phyloP scores from a whole-genome alignment of 164 flowering plant species.

The Magnolia changhungtana region DNA sequence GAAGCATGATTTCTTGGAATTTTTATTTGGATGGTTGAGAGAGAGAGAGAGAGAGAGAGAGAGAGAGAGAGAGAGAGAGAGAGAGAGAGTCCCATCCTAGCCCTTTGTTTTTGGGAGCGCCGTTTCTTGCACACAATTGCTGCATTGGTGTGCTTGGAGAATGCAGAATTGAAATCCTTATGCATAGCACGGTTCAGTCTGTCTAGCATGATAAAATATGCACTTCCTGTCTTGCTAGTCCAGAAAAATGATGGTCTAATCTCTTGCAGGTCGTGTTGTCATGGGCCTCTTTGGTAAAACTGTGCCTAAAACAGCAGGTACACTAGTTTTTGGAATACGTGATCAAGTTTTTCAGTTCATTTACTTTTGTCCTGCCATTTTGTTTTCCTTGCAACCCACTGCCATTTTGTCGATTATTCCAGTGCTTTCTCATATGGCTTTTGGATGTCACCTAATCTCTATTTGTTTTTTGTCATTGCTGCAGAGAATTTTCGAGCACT shows the following conservation, averaged over 20 bases:
- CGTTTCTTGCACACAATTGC: neutral
- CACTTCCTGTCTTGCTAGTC: neutral
- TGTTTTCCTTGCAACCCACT: neutral
- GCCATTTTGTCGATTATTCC: neutral
- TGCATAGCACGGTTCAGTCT: neutral
- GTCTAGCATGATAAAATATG: neutral
- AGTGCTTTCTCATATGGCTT: neutral
- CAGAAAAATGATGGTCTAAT: neutral
- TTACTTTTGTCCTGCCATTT: neutral
- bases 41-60: no score
- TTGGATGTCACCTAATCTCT: neutral
- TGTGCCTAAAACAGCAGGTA: slow-evolving; percentile 83
- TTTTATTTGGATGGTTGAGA: neutral
- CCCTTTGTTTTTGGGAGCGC: no score
- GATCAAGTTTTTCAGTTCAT: neutral
- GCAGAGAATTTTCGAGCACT: slow-evolving; percentile 94
- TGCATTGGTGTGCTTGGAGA: neutral
- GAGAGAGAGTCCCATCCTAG: no score
- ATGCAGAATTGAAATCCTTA: neutral
- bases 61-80: no score
- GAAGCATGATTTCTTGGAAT: neutral
- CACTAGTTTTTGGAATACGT: neutral
- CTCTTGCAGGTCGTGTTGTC: slow-evolving; percentile 66
- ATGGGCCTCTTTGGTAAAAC: slow-evolving; percentile 88
- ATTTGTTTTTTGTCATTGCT: neutral